Base-by-base conservation (phyloP, 495 filamentous ascomycete species). In the Thozetella sp. region DNA sequence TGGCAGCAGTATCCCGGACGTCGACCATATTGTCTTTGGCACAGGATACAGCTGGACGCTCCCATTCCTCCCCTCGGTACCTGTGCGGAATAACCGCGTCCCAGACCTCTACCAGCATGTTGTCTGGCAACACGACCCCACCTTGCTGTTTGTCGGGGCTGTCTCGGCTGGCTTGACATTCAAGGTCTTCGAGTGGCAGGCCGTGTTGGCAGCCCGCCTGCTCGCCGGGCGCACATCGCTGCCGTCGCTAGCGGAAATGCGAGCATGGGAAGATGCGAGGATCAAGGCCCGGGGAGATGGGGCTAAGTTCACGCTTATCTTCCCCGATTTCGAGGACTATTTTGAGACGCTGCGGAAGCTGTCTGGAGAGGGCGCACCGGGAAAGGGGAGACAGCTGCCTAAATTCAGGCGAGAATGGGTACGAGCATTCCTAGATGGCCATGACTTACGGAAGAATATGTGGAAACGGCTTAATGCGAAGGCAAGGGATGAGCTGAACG, bases 21-120 rank as follows among this genome's bases (percentile, higher is more conserved):
- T 86, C 6, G 84, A 88, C 63, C 62, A 83, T 60, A 76, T 88
- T 51, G 80, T 86, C 55, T 81, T 88, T 53, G 83, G 80, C 20
- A 86, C 84, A 0, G 83, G 85, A 0, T 86, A 85, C 61, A 75
- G 68, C 22, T 86, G 80, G 82, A 81, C 79, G 1, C 48, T 85
- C 2, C 84, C 83, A 3, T 87, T 85, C 61, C 57, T 85, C 2
- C 83, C 83, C 0, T 61, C 79, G 24, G 67, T 86, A 0, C 64
- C 69, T 1, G 75, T 81, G 1, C 68, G 77, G 11, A 84, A 83
- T 54, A 85, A 85, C 52, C 76, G 84, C 0, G 72, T 86, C 0
- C 82, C 81, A 2, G 77, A 79, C 60, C 64, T 87, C 23, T 87
- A 84, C 58, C 80, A 82, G 57, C 83, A 87, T 62, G 72, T 85